Evolutionary conservation across 306 rosid species (phyloP).

Genomic region (Dalbergia cultrata): DNA sequence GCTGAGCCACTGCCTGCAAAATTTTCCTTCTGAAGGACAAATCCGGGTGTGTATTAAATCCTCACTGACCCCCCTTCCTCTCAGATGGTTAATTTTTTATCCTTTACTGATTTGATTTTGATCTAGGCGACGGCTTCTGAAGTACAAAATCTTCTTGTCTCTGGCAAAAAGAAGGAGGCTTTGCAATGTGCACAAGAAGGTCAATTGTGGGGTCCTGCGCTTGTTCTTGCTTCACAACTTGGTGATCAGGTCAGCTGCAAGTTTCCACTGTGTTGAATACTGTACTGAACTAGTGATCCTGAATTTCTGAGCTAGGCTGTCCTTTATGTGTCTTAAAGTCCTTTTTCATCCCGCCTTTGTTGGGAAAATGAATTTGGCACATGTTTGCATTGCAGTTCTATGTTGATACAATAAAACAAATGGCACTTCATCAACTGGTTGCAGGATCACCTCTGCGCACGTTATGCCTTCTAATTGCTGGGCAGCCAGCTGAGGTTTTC

Average conservation of each 20-base stretch:
- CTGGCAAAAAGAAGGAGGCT: slow-evolving; percentile 93
- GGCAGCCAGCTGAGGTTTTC: slow-evolving; percentile 97
- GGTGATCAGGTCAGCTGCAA: slow-evolving; percentile 77
- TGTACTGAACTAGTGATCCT: slow-evolving; percentile 26
- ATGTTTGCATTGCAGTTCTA: slow-evolving; percentile 76
- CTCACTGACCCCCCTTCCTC: background rate
- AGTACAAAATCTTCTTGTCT: slow-evolving; percentile 92
- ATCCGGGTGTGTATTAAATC: slow-evolving; percentile 62
- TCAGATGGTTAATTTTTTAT: slow-evolving; percentile 12
- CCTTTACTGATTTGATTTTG: slow-evolving; percentile 46
- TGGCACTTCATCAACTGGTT: slow-evolving; percentile 82
- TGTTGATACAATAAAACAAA: slow-evolving; percentile 89
- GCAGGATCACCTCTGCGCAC: slow-evolving; percentile 96
- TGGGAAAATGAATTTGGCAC: slow-evolving; percentile 46
- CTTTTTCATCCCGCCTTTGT: slow-evolving; percentile 29
- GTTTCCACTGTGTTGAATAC: slow-evolving; percentile 5
- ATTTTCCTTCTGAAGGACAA: slow-evolving; percentile 85
- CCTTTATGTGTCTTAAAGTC: slow-evolving; percentile 39
- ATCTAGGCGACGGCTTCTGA: slow-evolving; percentile 86
- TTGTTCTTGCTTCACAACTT: slow-evolving; percentile 93
- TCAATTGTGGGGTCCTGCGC: slow-evolving; percentile 99
- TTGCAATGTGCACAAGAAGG: slow-evolving; percentile 90
- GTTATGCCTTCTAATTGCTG: slow-evolving; percentile 91
- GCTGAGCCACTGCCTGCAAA: slow-evolving; percentile 73
- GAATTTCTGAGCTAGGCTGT: slow-evolving; percentile 38